Conservation (phyloP, 2,329 filamentous ascomycete species). For the Aureobasidium musti region DNA sequence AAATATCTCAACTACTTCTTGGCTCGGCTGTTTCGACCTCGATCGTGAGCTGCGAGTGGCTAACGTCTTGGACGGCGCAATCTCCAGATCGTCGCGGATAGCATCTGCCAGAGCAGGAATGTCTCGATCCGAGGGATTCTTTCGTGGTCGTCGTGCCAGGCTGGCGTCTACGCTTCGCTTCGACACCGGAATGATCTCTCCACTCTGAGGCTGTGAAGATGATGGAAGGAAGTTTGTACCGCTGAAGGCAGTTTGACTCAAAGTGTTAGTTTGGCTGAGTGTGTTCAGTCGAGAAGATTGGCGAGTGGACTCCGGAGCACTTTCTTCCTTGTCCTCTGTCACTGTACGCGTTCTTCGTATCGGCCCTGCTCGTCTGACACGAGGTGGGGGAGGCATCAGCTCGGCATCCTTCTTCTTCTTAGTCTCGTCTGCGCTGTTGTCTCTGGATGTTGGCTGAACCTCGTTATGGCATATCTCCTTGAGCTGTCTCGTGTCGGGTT, state of each 20-base stretch:
- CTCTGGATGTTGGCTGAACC: constrained; percentile 31
- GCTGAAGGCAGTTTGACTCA: constrained; percentile 20
- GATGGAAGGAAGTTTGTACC: constrained; percentile 15
- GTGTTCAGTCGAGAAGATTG: constrained; percentile 20
- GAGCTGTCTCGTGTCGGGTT: constrained; percentile 46
- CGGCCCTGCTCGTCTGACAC: constrained; percentile 26
- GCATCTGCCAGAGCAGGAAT: constrained; percentile 23
- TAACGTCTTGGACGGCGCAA: constrained; percentile 9
- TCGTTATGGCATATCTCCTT: constrained; percentile 53
- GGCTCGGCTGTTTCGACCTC: constrained; percentile 31
- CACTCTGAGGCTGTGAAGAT: constrained; percentile 22
- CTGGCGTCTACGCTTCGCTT: constrained; percentile 43
- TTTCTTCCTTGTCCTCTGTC: constrained; percentile 19
- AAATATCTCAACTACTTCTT: constrained; percentile 42
- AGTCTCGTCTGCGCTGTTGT: constrained; percentile 19
- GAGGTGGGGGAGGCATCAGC: constrained; percentile 39
- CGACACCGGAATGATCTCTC: constrained; percentile 30
- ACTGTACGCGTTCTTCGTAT: constrained; percentile 22
- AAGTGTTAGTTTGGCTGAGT: constrained; percentile 21
- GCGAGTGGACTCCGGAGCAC: constrained; percentile 7
- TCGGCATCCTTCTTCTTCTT: constrained; percentile 39
- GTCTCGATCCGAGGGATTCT: constrained; percentile 17
- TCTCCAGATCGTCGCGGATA: constrained; percentile 24
- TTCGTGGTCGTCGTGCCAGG: constrained; percentile 39
- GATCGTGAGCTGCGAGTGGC: constrained; percentile 30